Base-by-base conservation (phyloP, 139 green algal species). In the Chlorella sp. region DNA sequence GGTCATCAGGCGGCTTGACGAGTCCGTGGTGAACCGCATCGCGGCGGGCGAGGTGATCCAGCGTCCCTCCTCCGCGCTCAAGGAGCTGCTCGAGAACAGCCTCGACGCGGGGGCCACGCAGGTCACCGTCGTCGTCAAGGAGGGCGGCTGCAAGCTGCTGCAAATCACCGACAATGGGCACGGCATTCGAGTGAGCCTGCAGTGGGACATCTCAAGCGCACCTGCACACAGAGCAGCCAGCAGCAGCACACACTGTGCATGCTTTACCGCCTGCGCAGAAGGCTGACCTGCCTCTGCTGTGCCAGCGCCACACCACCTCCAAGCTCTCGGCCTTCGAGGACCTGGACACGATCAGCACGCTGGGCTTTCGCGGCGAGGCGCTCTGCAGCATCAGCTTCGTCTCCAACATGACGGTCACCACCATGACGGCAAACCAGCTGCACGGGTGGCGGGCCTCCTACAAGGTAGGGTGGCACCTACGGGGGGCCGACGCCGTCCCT, bases 31-130 rank as follows among this genome's bases (percentile, higher is more conserved):
- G 0, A 96, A 97, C 71, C 84, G 88, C 10, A 99, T 99, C 31
- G 95, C 95, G 42, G 95, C 95, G 30, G 95, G 95, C 0, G 95
- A 99, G 78, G 88, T 96, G 0, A 86, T 97, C 49, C 88, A 95
- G 80, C 80, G 91, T 2, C 95, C 95, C 2, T 77, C 84, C 1
- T 93, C 78, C 10, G 95, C 95, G 0, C 66, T 98, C 0, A 99
- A 99, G 82, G 95, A 99, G 82, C 76, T 99, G 80, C 60, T 99
- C n/a, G 95, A 99, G 81, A 99, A 99, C 84, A 90, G 80, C 50
- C 49, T 99, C 1, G 95, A 99, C 35, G 95, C 95, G 26, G 89
- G 88, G n/a, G 73, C 91, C 5, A 92, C 87, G 1, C 76, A 89
- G 31, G 87, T 97, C 61, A 87, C 31, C 24, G 81, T 99, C 0